A percentile compares a stretch with the other conserved stretches of the same genome.
Evolutionary conservation across 257 asterid genomes (phyloP).

Genomic region (Solanum pimpinellifolium): DNA sequence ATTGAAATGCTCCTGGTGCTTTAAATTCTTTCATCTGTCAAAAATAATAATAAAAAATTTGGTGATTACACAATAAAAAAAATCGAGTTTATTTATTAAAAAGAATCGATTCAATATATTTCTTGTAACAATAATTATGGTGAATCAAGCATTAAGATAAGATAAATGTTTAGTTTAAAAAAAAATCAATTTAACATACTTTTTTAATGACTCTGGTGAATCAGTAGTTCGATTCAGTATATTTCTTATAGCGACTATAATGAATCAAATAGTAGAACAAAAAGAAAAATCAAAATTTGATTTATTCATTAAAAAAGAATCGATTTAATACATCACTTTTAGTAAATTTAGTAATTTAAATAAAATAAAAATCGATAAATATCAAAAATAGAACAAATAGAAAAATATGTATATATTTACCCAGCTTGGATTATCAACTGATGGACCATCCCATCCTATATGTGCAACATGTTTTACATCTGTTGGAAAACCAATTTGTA

Average conservation of each 20-base stretch:
- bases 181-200: too few species aligned
- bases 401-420: constrained; percentile 6
- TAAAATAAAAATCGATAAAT: neutral
- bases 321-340: neutral
- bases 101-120: neutral
- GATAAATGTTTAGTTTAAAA: neutral
- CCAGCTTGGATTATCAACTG: constrained; percentile 74
- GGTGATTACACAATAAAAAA: neutral
- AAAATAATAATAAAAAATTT: neutral
- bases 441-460: constrained; percentile 86
- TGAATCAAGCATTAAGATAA: neutral
- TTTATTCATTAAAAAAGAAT: neutral
- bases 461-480: constrained; percentile 99
- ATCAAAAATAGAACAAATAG: neutral
- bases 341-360: neutral
- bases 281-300: neutral
- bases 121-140: neutral
- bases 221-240: neutral
- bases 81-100: neutral
- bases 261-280: neutral
- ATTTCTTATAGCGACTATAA: neutral
- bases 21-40: constrained; percentile 67
- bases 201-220: too few species aligned
- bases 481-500: constrained; percentile 85
- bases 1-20: constrained; percentile 30